phyloP scores from a whole-genome alignment of 1,284 basidiomycete genomes.

The Ceraceosorus guamensis region DNA sequence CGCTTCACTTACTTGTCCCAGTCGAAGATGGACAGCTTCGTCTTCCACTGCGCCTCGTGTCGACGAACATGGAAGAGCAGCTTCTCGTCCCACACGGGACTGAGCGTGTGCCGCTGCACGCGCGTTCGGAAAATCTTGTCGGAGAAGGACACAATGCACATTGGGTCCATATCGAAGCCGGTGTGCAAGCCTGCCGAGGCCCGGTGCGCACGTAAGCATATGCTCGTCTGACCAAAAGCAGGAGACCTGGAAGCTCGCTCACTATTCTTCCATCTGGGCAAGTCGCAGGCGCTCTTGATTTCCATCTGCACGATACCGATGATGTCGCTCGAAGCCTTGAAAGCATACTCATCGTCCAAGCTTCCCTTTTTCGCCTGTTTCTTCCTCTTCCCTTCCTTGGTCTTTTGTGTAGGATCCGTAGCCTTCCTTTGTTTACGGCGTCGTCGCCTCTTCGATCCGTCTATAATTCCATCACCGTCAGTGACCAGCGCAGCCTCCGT shows the following conservation, averaged over 20 bases:
- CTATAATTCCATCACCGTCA: too few relatives aligned
- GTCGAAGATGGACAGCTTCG: constrained; percentile 41
- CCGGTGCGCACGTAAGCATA: too few relatives aligned
- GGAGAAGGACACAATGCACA: constrained; percentile 58
- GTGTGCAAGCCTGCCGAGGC: constrained; percentile 44
- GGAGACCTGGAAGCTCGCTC: too few relatives aligned
- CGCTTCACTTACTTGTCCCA: constrained; percentile 26
- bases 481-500: too few relatives aligned
- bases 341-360: constrained; percentile 39
- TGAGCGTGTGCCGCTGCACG: constrained; percentile 55
- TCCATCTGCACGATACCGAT: constrained; percentile 85
- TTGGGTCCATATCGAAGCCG: constrained; percentile 49
- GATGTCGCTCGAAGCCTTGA: constrained; percentile 67
- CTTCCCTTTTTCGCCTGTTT: constrained; percentile 50
- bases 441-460: too few relatives aligned
- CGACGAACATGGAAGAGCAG: constrained; percentile 86
- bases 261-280: constrained; percentile 73
- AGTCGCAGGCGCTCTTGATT: constrained; percentile 65
- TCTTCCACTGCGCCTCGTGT: constrained; percentile 61
- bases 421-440: background rate
- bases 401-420: background rate
- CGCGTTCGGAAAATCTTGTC: constrained; percentile 94
- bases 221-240: too few relatives aligned
- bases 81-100: constrained; percentile 91
- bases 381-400: constrained; percentile 1